These are phyloP conservation scores for Gilbertella persicaria DNA, from an alignment of 371 early-diverging fungal genomes.

Conservation along the genomic window DNA sequence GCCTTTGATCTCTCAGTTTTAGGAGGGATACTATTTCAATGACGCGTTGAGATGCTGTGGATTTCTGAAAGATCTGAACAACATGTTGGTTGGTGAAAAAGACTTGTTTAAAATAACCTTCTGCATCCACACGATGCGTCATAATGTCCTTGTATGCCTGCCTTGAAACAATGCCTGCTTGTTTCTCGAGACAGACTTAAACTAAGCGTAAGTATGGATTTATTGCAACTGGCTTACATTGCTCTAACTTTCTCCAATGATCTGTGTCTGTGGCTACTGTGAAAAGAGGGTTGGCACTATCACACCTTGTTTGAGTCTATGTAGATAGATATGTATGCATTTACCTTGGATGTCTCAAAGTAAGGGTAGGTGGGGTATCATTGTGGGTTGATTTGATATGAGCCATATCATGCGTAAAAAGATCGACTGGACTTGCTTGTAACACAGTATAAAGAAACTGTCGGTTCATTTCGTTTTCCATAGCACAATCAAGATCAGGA, in stretches of 20 bases:
- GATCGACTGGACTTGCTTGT: background rate
- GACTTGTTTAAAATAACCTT: constrained; percentile 50
- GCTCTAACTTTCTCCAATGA: constrained; percentile 9
- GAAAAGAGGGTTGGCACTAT: too few species aligned
- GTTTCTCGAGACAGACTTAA: background rate
- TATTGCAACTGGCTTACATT: constrained; percentile 3
- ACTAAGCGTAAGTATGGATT: too few species aligned
- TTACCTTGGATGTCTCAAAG: background rate
- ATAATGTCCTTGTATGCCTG: background rate
- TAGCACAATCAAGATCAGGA: background rate
- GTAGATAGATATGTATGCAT: background rate
- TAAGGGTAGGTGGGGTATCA: background rate
- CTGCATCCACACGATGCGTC: constrained; percentile 17
- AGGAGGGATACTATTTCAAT: constrained; percentile 43
- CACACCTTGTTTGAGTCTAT: background rate
- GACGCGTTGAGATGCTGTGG: constrained; percentile 45
- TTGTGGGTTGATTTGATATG: background rate
- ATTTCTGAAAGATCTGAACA: constrained; percentile 42
- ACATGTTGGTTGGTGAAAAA: constrained; percentile 39
- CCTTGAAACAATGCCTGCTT: background rate
- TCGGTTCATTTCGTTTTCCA: background rate
- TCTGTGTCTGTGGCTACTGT: background rate
- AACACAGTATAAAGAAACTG: background rate
- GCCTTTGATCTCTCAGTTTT: constrained; percentile 28
- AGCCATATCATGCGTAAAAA: background rate